A percentile compares a stretch with the other conserved stretches of the same genome.
Conservation (phyloP, 257 asterid genomes). For the Datura wrightii region DNA sequence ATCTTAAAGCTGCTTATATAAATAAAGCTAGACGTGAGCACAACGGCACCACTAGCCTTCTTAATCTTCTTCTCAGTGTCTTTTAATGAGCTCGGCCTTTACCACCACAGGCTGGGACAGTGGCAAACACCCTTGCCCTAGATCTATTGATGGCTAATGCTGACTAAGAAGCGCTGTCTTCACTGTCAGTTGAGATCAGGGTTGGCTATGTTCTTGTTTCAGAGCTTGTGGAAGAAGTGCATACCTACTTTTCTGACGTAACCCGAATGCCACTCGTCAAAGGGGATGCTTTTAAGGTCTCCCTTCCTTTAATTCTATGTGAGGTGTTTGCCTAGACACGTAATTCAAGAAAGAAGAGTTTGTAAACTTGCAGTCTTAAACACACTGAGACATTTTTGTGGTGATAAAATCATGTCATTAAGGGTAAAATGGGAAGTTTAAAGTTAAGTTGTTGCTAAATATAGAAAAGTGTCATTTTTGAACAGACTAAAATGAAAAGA, state of each 20-base stretch:
- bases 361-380: not conserved
- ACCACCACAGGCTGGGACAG: slow-evolving; percentile 4
- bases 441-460: not conserved
- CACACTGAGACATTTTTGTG: not conserved
- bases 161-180: not conserved
- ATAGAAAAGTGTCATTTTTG: not conserved
- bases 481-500: not conserved
- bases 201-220: not conserved
- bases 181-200: not conserved
- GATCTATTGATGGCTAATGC: slow-evolving; percentile 15
- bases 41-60: not conserved
- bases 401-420: slow-evolving; percentile 27
- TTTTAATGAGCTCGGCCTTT: slow-evolving; percentile 22
- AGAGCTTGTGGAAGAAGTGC: slow-evolving; percentile 18
- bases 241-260: slow-evolving; percentile 9
- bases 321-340: not conserved
- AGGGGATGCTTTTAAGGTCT: not conserved
- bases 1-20: not conserved
- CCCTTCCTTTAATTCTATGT: slow-evolving; percentile 1
- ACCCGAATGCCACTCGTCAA: not conserved
- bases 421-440: not conserved
- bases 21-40: slow-evolving; percentile 2
- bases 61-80: not conserved
- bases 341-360: not conserved
- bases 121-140: not conserved